Conservation (phyloP, 306 rosid species). For the Carpinus viminea region DNA sequence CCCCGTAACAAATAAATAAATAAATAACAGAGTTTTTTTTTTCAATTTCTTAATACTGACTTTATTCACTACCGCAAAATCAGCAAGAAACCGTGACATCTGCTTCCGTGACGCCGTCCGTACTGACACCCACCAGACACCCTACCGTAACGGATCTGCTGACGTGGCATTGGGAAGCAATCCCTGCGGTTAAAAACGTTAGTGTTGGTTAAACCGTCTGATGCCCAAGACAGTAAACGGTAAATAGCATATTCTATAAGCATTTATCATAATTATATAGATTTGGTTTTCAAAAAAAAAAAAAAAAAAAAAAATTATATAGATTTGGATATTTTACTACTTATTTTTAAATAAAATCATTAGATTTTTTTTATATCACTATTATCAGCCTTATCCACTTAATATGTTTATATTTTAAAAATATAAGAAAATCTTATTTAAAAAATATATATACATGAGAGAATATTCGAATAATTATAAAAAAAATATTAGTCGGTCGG, state of each 20-base stretch:
- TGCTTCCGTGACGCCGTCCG: constrained; percentile 36
- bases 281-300: too few species aligned
- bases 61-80: constrained; percentile 45
- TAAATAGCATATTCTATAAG: constrained; percentile 12
- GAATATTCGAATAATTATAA: too few species aligned
- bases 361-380: too few species aligned
- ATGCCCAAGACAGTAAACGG: constrained; percentile 29
- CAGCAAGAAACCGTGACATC: constrained; percentile 49
- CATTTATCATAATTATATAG: neutral
- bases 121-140: constrained; percentile 30
- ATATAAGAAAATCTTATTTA: too few species aligned
- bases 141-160: constrained; percentile 7
- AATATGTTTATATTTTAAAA: too few species aligned
- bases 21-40: too few species aligned
- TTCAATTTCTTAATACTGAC: constrained; percentile 24
- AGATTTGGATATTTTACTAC: too few species aligned
- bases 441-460: too few species aligned
- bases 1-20: constrained; percentile 12
- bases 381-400: too few species aligned
- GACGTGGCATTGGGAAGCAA: constrained; percentile 20
- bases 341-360: too few species aligned
- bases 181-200: constrained; percentile 24
- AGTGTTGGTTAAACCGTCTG: constrained; percentile 26
- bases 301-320: too few species aligned
- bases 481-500: too few species aligned